Evolutionary conservation across 768 basidiomycete species (phyloP), one percentile per base, ranked within the genome.

Genomic region (Termitomyces sp.): DNA sequence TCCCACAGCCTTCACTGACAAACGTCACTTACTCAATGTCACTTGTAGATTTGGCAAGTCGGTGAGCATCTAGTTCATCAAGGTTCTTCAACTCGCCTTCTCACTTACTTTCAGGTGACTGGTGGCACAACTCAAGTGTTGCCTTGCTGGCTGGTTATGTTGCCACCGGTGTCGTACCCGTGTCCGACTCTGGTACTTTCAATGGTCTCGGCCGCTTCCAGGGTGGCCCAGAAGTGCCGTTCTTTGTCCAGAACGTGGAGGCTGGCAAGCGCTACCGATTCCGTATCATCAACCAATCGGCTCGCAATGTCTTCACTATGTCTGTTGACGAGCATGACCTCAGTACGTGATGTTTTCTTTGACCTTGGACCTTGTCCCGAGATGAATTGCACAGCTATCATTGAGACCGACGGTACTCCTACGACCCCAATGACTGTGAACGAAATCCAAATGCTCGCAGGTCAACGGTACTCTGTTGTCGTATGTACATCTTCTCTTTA

Each of bases 251-350:
- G 58, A 57, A 57, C 20, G 56, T 57, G 5, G 38, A 50, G 38
- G 4, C 59, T 0, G 78, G 77, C 10, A 73, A 74, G 54, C 72
- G 81, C 41, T 85, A 85, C 65, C 79, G 84, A 43, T 77, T 85
- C 71, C 81, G 83, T 12, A 56, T 86, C 18, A 68, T 86, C 63
- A 77, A 77, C 55, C 74, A 74, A 28, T 80, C 81, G 20, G 83
- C 83, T 59, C 72, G 77, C 36, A 74, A 75, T 20, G 71, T 69
- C 30, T 78, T 76, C 70, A 68, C 63, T 5, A 73, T 79, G 61
- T 76, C 74, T 1, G 66, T 78, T 38, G 74, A 77, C n/a, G 65
- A 71, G 1, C 70, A 74, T 44, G 50, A 61, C 2, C 57, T 71
- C 54, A 74, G 68, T 57, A 12, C n/a, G 53, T 8, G 16, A 61